Evolutionary conservation across 1,284 basidiomycete genomes (phyloP), one percentile per base, ranked within the genome.

Genomic region (Inonotus hispidus): DNA sequence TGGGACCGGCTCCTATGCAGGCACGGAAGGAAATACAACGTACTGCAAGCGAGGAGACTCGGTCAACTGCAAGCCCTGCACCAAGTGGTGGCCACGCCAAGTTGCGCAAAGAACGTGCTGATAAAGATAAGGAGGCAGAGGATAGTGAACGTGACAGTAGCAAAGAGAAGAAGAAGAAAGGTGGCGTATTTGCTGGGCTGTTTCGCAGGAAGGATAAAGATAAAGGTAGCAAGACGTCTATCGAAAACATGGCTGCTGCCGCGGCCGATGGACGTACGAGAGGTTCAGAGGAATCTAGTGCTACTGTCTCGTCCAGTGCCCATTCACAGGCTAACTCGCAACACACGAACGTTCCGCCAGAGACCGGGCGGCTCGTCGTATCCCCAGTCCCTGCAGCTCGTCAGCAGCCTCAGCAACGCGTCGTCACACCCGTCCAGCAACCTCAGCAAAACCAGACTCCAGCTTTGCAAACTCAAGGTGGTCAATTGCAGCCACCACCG

Each of bases 171-270:
- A 82, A 84, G 70, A 86, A 87, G 73, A 80, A 82, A 71, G 85
- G 79, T 4, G 78, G 84, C 1, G 77, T 93, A 46, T 86, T 95
- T 66, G 79, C 85, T 29, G 81, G 84, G 0, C 68, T 95, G 50
- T 95, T 95, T 70, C 76, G 88, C 56, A 87, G 82, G 71, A 90
- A 87, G 72, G 90, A 92, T 71, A 92, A 93, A 75, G 81, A 83
- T 58, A 92, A 90, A 71, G 83, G 83, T 43, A 83, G 82, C 68
- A 77, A 74, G 21, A 75, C 77, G 58, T 77, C 73, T 19, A 66
- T 75, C 56, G 61, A 81, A 75, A 79, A 81, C 65, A 77, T 75
- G 0, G 81, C 79, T 0, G 70, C 81, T 71, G 62, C 79, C 73
- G 67, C 75, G 66, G 67, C 67, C 16, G 59, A 63, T 45, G 71